Evolutionary conservation across 768 basidiomycete genomes (phyloP), one percentile per base, ranked within the genome.

Genomic region (Termitomyces eurrhizus): DNA sequence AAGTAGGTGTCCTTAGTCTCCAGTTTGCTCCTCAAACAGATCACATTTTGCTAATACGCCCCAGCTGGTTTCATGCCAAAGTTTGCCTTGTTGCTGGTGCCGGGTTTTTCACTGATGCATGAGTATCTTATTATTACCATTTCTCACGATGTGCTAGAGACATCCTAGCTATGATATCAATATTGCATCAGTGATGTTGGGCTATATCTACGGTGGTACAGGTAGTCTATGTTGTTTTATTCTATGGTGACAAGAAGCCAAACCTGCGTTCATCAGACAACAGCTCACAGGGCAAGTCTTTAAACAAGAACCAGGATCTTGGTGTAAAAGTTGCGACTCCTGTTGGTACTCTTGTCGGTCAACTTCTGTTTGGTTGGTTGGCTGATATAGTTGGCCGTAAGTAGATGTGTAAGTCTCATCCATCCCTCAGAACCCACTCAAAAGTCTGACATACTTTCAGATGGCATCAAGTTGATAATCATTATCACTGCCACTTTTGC

Each of bases 101-200:
- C 12, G 93, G 93, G 26, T 95, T 95, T 81, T 95, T 94, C 79
- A 93, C 93, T 54, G 93, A 92, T 75, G 86, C 88, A 83, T 86
- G 66, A 66, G 82, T 73, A 1, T 45, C 21, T 18, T 12, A 35
- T 52, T 39, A 8, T 45, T 13, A 18, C 39, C 48, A 39, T 57
- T 48, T 57, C 6, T 56, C 14, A 35, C 14, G 51, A 29, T 26
- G 16, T 29, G 18, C 18, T 29, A 16, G 11, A n/a, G 39, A 1
- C 39, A n/a, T 54, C 26, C 35, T 58, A 85, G 84, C 60, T 92
- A 92, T 67, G 92, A 93, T 64, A 88, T 95, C 62, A 92, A 88
- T 72, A 90, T 95, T 45, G 92, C 84, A 0, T 84, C 89, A 0
- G 78, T 78, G 0, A 95, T 95, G 91, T 74, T 96, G 58, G 91